phyloP scores from a whole-genome alignment of 495 filamentous ascomycete species.

The Tuber calosporum region DNA sequence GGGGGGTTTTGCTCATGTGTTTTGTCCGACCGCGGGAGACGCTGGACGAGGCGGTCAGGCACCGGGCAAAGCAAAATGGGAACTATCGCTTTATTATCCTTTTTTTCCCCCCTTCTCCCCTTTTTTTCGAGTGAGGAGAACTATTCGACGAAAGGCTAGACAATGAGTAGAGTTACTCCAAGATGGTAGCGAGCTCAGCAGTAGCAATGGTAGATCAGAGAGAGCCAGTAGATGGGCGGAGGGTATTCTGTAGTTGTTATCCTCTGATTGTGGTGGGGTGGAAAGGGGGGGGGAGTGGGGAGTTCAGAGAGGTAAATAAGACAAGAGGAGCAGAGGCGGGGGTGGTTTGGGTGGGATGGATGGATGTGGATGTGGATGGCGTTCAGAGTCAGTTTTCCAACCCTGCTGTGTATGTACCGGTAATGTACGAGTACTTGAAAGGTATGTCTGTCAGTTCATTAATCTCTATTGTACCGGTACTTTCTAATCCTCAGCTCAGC shows the following conservation, averaged over 20 bases:
- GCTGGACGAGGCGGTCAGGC: neutral
- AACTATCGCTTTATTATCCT: neutral
- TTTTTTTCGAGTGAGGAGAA: neutral
- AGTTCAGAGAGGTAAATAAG: neutral
- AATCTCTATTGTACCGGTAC: too few species aligned
- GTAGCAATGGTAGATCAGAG: neutral
- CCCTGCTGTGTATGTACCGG: neutral
- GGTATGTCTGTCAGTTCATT: neutral
- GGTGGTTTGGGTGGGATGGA: conserved; percentile 4
- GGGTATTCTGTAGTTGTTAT: neutral
- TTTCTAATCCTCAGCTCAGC: neutral
- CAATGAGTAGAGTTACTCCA: neutral
- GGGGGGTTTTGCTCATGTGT: neutral
- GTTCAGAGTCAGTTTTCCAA: neutral
- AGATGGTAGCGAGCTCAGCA: neutral
- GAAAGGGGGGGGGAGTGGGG: neutral
- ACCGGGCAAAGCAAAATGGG: neutral
- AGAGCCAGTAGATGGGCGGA: neutral
- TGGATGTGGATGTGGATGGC: conserved; percentile 1
- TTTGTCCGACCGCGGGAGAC: neutral
- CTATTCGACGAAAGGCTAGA: neutral
- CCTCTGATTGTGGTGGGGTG: neutral
- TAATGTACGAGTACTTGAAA: neutral
- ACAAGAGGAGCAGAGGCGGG: neutral
- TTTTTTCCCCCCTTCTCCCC: neutral